Conservation (phyloP, 768 basidiomycete species). For the Hemileccinum rubropunctum region DNA sequence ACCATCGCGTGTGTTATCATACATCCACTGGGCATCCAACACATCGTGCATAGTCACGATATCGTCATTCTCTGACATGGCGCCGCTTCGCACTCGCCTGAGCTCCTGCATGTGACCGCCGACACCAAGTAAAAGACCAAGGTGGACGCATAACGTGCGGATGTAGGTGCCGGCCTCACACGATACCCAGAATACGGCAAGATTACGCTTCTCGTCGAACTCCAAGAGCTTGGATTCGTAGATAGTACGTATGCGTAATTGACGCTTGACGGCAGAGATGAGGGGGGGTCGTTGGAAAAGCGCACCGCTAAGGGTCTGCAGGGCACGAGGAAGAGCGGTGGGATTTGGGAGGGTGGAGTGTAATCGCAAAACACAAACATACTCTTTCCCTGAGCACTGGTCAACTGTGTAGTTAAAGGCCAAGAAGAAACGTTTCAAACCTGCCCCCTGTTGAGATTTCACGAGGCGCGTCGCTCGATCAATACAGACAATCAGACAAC, state of each 20-base stretch:
- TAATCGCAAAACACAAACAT: constrained; percentile 93
- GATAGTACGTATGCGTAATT: constrained; percentile 95
- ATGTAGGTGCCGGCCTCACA: constrained; percentile 98
- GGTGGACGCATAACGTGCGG: constrained; percentile 95
- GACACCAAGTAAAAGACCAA: constrained; percentile 91
- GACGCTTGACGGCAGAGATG: constrained; percentile 98
- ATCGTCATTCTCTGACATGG: constrained; percentile 96
- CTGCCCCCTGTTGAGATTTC: constrained; percentile 98
- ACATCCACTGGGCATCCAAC: constrained; percentile 96
- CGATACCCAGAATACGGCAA: constrained; percentile 97
- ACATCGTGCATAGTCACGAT: constrained; percentile 99
- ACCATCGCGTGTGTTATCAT: constrained; percentile 98
- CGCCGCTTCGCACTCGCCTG: constrained; percentile 89
- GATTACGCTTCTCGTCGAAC: constrained; percentile 95
- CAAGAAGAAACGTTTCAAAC: constrained; percentile 40
- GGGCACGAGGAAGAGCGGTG: constrained; percentile 83
- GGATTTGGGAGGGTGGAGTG: constrained; percentile 82
- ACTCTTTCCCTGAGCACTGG: constrained; percentile 78
- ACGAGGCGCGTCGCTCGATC: constrained; percentile 97
- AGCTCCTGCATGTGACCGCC: constrained; percentile 99
- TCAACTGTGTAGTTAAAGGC: constrained; percentile 1
- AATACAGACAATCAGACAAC: constrained; percentile 98
- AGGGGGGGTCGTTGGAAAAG: constrained; percentile 98
- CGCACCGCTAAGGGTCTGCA: constrained; percentile 96
- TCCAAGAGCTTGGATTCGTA: constrained; percentile 95